Evolutionary conservation across 2,329 filamentous ascomycete genomes (phyloP), one percentile per base, ranked within the genome.

Genomic region (Albifimbria verrucaria): DNA sequence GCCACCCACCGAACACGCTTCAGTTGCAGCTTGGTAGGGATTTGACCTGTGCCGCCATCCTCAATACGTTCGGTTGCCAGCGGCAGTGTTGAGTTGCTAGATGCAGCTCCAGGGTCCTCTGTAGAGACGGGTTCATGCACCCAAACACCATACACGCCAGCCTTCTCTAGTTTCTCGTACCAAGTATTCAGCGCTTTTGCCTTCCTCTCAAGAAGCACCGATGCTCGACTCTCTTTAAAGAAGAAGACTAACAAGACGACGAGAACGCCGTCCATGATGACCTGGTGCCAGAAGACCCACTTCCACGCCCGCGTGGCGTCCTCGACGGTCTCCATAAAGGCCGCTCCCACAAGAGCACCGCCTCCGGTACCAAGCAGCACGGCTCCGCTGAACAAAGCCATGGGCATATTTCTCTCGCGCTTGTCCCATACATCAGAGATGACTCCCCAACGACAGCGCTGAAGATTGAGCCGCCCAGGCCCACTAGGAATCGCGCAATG

Each of bases 361-460:
- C 88, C 72, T 0, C 91, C 91, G 0, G 91, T 95, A 1, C 91
- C 93, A 10, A 88, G 78, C 0, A 97, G 74, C 0, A 91, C 92
- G 3, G 79, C 77, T 1, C 88, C 90, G n/a, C 88, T 88, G 68
- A 96, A 97, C 0, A 96, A 67, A 0, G 90, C 87, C 93, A 97
- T 96, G 0, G 92, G 89, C 0, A 88, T 91, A 62, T 97, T 96
- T 28, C 93, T 79, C 44, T 89, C 86, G 54, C 89, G 75, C 10
- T 89, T 84, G 47, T 87, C 82, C 73, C 92, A 96, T 54, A 96
- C 82, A 64, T 97, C 92, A 49, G 88, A 88, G 41, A 97, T 87
- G 4, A 97, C 89, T 3, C 92, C 92, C 92, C 92, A 0, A 96
- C 88, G 80, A 96, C 92, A 21, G 90, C 94, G 44, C 88, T 91